phyloP scores from a whole-genome alignment of 1,284 basidiomycete species.

The Microbotryomycetes sp. region DNA sequence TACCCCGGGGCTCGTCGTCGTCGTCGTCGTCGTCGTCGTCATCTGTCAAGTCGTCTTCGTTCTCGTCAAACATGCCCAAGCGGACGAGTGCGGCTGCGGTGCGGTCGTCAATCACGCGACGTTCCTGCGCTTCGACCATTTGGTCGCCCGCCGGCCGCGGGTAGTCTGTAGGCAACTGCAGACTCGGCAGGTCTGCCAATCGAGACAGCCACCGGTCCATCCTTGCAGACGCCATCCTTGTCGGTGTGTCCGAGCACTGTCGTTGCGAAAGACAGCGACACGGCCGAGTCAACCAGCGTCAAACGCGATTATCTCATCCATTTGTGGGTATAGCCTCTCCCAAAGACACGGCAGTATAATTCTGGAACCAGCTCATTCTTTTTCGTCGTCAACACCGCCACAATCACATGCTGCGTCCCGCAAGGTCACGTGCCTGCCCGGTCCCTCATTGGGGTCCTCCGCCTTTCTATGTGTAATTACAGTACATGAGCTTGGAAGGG shows the following conservation, averaged over 20 bases:
- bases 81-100: constrained; percentile 48
- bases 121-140: constrained; percentile 34
- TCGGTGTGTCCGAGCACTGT: neutral
- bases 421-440: too few species aligned
- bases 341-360: too few species aligned
- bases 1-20: constrained; percentile 34
- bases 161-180: constrained; percentile 94
- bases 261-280: too few species aligned
- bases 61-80: constrained; percentile 62
- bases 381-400: too few species aligned
- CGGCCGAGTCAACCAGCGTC: too few species aligned
- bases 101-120: constrained; percentile 39
- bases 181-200: constrained; percentile 64
- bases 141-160: constrained; percentile 58
- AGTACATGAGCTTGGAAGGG: too few species aligned
- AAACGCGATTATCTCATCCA: too few species aligned
- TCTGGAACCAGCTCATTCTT: too few species aligned
- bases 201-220: constrained; percentile 43
- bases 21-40: constrained; percentile 33
- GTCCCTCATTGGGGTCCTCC: too few species aligned
- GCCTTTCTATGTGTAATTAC: too few species aligned
- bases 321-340: too few species aligned
- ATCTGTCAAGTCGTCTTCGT: constrained; percentile 44
- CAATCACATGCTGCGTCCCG: too few species aligned
- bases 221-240: neutral